Evolutionary conservation across 495 filamentous ascomycete genomes (phyloP), one percentile per base, ranked within the genome.

Genomic region (Penicillium subrubescens): DNA sequence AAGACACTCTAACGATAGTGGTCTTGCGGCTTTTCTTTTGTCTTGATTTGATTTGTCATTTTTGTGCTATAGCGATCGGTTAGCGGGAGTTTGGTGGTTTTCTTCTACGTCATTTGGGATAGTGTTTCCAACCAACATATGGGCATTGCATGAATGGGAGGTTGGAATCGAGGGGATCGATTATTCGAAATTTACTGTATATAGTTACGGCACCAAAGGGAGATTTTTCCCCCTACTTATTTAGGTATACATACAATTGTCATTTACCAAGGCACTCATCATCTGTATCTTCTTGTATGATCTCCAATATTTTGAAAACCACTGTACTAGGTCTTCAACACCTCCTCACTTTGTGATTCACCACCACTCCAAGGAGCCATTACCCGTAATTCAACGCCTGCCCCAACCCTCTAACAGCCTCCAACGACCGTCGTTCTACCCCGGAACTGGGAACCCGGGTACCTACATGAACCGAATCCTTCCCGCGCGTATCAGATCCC

Each of bases 81-180:
- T 37, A 60, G 59, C 59, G 46, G 59, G 59, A 33, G 59, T 60
- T 60, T 27, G 33, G 29, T 23, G 52, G 50, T 10, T 56, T 37
- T 33, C 31, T 37, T 33, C 31, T 56, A 21, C 14, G 1, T 8
- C 29, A 21, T 34, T n/a, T 35, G 29, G 29, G 52, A 8, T 31
- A 5, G 14, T 14, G 4, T 17, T 33, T 29, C 15, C 5, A 27
- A 27, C 31, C 8, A 33, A 33, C 31, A 33, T 33, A 33, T 10
- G 52, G 52, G 52, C 17, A 35, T n/a, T 29, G 25, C 48, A 51
- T 51, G 23, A 10, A 46, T 48, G 44, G 44, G 37, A 41, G 8
- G 48, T 5, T 17, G 48, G 25, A 31, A 52, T 31, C 25, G 17
- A 12, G 48, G 48, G 29, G 5, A 52, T 31, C 8, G 23, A n/a